A percentile compares a stretch with the other conserved stretches of the same genome.
These are phyloP conservation scores for Podila verticillata DNA, from an alignment of 192 early-diverging fungal genomes.

Conservation along the genomic window DNA sequence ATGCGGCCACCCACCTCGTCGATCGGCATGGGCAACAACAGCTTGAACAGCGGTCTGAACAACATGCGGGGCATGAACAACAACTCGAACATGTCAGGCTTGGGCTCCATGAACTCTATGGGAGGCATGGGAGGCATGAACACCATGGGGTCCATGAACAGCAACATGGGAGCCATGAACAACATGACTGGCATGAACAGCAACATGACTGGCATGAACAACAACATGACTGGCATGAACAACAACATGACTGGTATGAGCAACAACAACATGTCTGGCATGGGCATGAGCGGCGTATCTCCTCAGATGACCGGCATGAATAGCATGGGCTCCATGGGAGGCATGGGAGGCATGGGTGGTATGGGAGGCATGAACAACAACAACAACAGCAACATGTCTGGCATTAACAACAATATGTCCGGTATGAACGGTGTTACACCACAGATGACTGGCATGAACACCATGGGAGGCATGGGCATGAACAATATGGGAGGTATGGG, in stretches of 20 bases:
- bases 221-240: conserved; percentile 25
- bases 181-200: conserved; percentile 5
- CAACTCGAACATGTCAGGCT: neutral
- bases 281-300: neutral
- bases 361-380: conserved; percentile 21
- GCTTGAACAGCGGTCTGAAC: conserved; percentile 6
- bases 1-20: conserved; percentile 43
- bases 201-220: no score
- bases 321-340: conserved; percentile 9
- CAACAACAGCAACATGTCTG: no score
- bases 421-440: conserved; percentile 4
- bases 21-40: conserved; percentile 1
- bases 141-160: conserved; percentile 1
- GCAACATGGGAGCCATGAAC: conserved; percentile 34
- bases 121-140: neutral
- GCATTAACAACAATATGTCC: neutral
- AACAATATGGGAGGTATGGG: conserved; percentile 27
- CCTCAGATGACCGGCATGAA: neutral
- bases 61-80: conserved; percentile 10
- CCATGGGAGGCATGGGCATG: conserved; percentile 26
- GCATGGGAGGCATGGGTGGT: no score
- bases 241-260: conserved; percentile 42
- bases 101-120: neutral
- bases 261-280: neutral
- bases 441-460: conserved; percentile 17